These are phyloP conservation scores for Calonectria henricotiae DNA, from an alignment of 2,329 filamentous ascomycete genomes.

Conservation along the genomic window DNA sequence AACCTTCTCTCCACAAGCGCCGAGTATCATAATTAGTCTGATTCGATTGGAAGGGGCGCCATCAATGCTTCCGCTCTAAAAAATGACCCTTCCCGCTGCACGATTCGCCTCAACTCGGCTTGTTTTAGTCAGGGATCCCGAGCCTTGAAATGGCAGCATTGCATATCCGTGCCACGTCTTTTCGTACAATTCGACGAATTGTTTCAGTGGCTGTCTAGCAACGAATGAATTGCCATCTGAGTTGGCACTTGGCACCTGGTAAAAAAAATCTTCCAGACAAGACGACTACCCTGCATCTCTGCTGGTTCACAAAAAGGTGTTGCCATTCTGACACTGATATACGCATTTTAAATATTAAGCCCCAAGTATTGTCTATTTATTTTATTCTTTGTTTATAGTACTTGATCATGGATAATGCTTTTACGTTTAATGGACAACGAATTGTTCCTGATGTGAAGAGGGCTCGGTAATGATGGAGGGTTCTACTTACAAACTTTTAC, in stretches of 20 bases:
- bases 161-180: slow-evolving; percentile 10
- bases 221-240: slow-evolving; percentile 6
- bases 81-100: background rate
- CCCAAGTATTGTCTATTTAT: too few species aligned
- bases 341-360: too few species aligned
- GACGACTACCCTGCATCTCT: background rate
- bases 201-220: background rate
- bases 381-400: too few species aligned
- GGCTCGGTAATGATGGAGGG: too few species aligned
- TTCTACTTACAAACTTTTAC: too few species aligned
- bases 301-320: background rate
- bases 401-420: too few species aligned
- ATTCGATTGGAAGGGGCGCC: slow-evolving; percentile 21
- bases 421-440: too few species aligned
- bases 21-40: slow-evolving; percentile 8
- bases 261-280: too few species aligned
- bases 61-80: slow-evolving; percentile 23
- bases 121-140: slow-evolving; percentile 7
- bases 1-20: background rate
- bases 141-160: background rate
- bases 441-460: too few species aligned
- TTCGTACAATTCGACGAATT: background rate
- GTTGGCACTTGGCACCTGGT: background rate
- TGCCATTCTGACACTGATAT: too few species aligned
- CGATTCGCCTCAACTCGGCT: slow-evolving; percentile 3